Conservation (phyloP, 495 filamentous ascomycete genomes). For the Penicillium parvum region DNA sequence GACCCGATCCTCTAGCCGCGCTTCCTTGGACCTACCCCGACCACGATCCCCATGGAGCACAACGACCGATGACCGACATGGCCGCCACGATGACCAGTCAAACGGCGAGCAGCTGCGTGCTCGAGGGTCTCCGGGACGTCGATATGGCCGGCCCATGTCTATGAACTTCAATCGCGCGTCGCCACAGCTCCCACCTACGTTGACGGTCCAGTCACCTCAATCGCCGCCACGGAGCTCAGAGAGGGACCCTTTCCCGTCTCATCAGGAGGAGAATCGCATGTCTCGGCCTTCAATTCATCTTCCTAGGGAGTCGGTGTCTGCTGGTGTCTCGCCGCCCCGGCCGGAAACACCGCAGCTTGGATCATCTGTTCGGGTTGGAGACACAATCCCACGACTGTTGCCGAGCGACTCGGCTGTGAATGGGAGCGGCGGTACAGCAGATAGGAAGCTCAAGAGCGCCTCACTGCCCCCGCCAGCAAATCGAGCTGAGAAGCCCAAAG, state of each 20-base stretch:
- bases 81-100: slow-evolving; percentile 13
- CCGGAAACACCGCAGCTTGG: slow-evolving; percentile 46
- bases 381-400: slow-evolving; percentile 48
- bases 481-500: slow-evolving; percentile 75
- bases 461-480: slow-evolving; percentile 69
- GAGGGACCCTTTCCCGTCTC: slow-evolving; percentile 7
- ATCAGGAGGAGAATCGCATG: slow-evolving; percentile 20
- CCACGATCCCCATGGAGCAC: slow-evolving; percentile 37
- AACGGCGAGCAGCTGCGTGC: slow-evolving; percentile 28
- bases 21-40: slow-evolving; percentile 52
- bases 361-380: slow-evolving; percentile 47
- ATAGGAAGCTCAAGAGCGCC: slow-evolving; percentile 36
- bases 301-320: slow-evolving; percentile 27
- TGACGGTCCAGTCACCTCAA: slow-evolving; percentile 68
- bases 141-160: slow-evolving; percentile 42
- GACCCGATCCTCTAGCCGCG: slow-evolving; percentile 42
- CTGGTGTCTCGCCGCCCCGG: slow-evolving; percentile 40
- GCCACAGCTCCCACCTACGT: slow-evolving; percentile 59
- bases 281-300: slow-evolving; percentile 25
- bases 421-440: slow-evolving; percentile 20
- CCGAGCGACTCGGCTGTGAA: slow-evolving; percentile 32
- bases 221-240: slow-evolving; percentile 58
- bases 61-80: slow-evolving; percentile 28
- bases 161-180: slow-evolving; percentile 52
- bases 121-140: slow-evolving; percentile 27